phyloP scores from a whole-genome alignment of 306 rosid species.

The Corylus americana region DNA sequence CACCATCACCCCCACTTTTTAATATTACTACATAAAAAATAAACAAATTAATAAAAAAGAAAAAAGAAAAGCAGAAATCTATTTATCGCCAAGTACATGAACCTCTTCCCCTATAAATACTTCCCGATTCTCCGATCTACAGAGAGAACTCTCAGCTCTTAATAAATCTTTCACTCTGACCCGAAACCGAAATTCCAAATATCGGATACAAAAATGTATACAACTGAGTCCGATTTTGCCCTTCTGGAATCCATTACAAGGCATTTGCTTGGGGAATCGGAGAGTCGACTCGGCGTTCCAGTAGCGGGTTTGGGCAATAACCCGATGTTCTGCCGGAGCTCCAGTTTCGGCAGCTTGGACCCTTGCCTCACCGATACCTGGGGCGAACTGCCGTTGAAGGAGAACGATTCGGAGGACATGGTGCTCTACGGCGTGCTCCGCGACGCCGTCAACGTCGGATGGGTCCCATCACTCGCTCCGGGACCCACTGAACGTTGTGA shows the following conservation, averaged over 20 bases:
- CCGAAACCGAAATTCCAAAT: background rate
- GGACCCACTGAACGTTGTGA: slow-evolving; percentile 27
- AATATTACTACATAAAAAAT: background rate
- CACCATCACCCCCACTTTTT: background rate
- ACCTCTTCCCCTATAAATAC: slow-evolving; percentile 51
- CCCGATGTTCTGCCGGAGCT: slow-evolving; percentile 49
- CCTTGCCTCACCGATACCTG: slow-evolving; percentile 70
- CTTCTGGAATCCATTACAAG: slow-evolving; percentile 58
- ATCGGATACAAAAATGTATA: slow-evolving; percentile 33
- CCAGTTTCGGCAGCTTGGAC: slow-evolving; percentile 60
- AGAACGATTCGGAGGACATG: slow-evolving; percentile 85
- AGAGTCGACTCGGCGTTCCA: slow-evolving; percentile 31
- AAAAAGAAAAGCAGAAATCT: background rate
- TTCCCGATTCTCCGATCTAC: background rate
- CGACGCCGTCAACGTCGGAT: slow-evolving; percentile 68
- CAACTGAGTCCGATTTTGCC: slow-evolving; percentile 39
- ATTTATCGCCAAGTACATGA: slow-evolving; percentile 44
- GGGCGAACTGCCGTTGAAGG: slow-evolving; percentile 82
- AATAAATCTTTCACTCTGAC: too few species aligned
- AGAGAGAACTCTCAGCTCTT: too few species aligned
- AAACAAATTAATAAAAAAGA: background rate
- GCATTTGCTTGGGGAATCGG: slow-evolving; percentile 68
- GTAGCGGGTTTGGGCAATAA: slow-evolving; percentile 14
- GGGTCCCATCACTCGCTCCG: slow-evolving; percentile 67
- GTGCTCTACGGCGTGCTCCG: slow-evolving; percentile 66